Evolutionary conservation across 176 grass and related monocot genomes (phyloP), one percentile per base, ranked within the genome.

Genomic region (Avena insularis): DNA sequence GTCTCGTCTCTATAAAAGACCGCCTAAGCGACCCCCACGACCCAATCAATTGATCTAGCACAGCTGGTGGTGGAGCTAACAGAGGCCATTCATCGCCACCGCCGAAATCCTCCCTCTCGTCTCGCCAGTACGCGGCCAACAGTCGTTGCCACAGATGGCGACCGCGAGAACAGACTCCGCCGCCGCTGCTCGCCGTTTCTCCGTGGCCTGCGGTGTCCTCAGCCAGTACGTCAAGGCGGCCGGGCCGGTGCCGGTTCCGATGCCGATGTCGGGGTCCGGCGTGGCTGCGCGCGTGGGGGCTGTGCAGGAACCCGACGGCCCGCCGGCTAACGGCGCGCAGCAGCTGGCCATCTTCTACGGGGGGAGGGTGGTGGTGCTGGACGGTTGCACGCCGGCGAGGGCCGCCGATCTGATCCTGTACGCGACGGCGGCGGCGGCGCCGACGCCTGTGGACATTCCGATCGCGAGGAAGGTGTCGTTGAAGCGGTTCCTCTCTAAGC

Each of bases 341-440:
- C 82, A 86, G 83, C 84, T 98, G 63, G 95, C 93, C 20, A 98
- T 98, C 83, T 91, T 98, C 84, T 95, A 98, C 68, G 85, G 80
- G 4, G 88, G 95, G 16, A 93, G 71, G 84, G 89, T 95, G 55
- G 67, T 98, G 80, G 95, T 89, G 81, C 79, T 98, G 4, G 86
- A 93, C 46, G 73, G 81, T 38, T 93, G 86, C 79, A 79, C 93
- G 51, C 89, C 89, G 10, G 88, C 86, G 35, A 95, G 79, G 81
- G 85, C 89, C 15, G 81, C 68, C 14, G 85, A 88, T 50, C 85
- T 87, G 40, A 76, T 91, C 68, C 82, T 38, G 4, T 82, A 75
- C 76, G 85, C 89, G 3, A 27, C 56, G 12, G 69, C 16, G 35
- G 20, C 17, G 35, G 67, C 38, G 49, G 14, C 62, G 14, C 9